Evolutionary conservation across 148 eudicot genomes (phyloP), one percentile per base, ranked within the genome.

Genomic region (Talinum fruticosum): DNA sequence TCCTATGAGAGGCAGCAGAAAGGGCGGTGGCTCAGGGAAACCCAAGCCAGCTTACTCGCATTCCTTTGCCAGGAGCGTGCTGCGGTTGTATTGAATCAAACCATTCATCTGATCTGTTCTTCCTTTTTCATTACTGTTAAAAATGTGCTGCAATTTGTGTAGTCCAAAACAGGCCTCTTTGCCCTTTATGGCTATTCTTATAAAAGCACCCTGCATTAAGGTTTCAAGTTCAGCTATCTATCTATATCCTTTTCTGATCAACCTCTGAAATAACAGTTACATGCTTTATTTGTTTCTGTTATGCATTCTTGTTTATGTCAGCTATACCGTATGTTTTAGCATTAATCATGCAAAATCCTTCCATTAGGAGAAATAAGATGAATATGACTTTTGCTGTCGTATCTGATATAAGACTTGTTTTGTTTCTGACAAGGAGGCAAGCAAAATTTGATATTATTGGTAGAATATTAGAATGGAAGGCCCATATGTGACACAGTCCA

Each of bases 1-100:
- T 19, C 97, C 98, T 2, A 23, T 90, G 91, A 85, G 90, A 81
- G 85, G 92, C 41, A 88, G 88, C 75, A 88, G 96, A 69, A n/a
- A n/a, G n/a, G 88, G 89, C 66, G 91, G 85, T 37, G 81, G 84
- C 73, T 78, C 84, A 24, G 81, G 78, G 67, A 83, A 83, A 71
- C 77, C 82, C 16, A 83, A 83, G 74, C 85, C 85, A 8, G 77
- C 85, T 37, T 83, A 83, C 69, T 76, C 85, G 12, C 85, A 83
- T 54, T 83, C 85, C 71, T 79, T 83, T 66, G 85, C 85, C 3
- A 83, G 85, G 82, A 83, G 75, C 71, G 76, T 83, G 74, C 84
- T 90, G 66, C 79, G 96, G 70, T 78, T 88, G 76, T 90, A 90
- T 69, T 94, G 88, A 92, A 70, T 62, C 10, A 1, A 62, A 68